Conservation (phyloP, 2,329 filamentous ascomycete species). For the Exserohilum turcica region DNA sequence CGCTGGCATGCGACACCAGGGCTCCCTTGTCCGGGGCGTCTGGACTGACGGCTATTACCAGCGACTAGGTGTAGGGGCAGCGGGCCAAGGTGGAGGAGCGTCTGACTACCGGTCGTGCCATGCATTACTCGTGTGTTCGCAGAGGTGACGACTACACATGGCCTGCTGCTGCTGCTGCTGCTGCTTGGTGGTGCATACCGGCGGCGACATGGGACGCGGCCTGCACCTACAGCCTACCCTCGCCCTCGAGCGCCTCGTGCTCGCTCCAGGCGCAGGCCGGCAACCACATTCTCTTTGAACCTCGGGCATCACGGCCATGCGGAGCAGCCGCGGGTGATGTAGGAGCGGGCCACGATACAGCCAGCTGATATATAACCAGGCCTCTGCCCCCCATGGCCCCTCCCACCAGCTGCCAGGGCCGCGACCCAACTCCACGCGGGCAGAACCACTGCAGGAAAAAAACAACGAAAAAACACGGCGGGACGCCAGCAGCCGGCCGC, state of each 20-base stretch:
- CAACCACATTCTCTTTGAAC: constrained; percentile 17
- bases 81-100: too few species aligned
- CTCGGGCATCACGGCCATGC: constrained; percentile 35
- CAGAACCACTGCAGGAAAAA: constrained; percentile 17
- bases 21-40: constrained; percentile 3
- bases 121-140: neutral
- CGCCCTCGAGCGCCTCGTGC: too few species aligned
- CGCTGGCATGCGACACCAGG: constrained; percentile 14
- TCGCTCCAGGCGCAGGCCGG: neutral
- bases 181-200: neutral
- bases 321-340: constrained; percentile 33
- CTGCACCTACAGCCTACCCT: constrained; percentile 7
- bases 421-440: constrained; percentile 20
- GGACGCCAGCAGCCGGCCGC: constrained; percentile 33
- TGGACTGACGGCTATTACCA: neutral
- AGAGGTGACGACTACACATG: neutral
- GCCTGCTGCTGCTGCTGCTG: too few species aligned
- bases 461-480: constrained; percentile 19
- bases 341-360: constrained; percentile 24
- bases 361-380: constrained; percentile 32
- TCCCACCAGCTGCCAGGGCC: too few species aligned
- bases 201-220: neutral
- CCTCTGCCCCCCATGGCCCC: constrained; percentile 27
- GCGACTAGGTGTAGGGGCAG: neutral
- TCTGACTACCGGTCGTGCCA: neutral